Evolutionary conservation across 306 rosid species (phyloP), one percentile per base, ranked within the genome.

Genomic region (Quercus ilex): DNA sequence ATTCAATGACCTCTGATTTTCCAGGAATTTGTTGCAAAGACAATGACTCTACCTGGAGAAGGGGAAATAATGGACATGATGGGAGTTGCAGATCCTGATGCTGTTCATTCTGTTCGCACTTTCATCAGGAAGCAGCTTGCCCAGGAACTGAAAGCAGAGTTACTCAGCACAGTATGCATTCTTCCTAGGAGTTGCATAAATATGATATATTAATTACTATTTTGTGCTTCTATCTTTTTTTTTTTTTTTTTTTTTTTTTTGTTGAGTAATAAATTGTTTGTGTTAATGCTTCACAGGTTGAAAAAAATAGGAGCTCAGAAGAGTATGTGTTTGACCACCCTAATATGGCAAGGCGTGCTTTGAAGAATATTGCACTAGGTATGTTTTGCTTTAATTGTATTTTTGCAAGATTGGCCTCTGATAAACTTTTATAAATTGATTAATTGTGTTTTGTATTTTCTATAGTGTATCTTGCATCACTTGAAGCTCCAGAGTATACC

Each of bases 1-100:
- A n/a, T 53, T 74, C 3, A 57, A n/a, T 68, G 43, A 77, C 73
- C 70, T 84, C 73, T 79, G 74, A 15, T 79, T 51, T 41, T 80
- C 43, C 77, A 96, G 99, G 99, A 96, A 83, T 96, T 96, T 80
- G 86, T 96, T 73, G 96, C 99, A 3, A 96, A 88, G 86, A 97
- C 98, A n/a, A 83, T 93, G 73, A 91, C 98, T 65, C 88, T 96
- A n/a, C 99, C 99, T 12, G 97, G 99, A 8, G 99, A 87, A 83
- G 98, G 97, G 71, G 99, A 96, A 84, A 91, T 96, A 90, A 96
- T 96, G 99, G 99, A 96, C 82, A 77, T 96, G 92, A 93, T 96
- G 99, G 82, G 82, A 75, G 88, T 96, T 82, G 98, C 98, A n/a
- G 99, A 95, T 87, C 99, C 99, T 31, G 97, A 93, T 78, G 97